Percentiles rank a stretch among this genome's conserved stretches.
phyloP scores from a whole-genome alignment of 108 stramenopile species.

The Asterionellopsis glacialis region DNA sequence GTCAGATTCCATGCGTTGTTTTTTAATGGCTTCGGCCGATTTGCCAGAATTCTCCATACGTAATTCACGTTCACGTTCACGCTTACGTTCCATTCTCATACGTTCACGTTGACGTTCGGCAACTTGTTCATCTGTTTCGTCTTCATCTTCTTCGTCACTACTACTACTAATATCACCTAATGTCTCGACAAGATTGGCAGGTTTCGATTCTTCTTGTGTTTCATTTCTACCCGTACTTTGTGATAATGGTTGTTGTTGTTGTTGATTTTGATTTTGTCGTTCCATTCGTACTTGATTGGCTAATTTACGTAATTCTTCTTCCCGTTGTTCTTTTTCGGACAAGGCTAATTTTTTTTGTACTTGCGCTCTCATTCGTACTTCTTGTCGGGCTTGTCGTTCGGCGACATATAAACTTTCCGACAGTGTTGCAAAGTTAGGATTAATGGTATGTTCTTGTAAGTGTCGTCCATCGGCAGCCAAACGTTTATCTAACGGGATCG shows the following conservation, averaged over 20 bases:
- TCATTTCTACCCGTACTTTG: too few relatives aligned
- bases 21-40: constrained; percentile 41
- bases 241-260: constrained; percentile 16
- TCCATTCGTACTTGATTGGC: constrained; percentile 90
- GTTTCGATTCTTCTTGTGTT: too few relatives aligned
- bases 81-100: constrained; percentile 82
- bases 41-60: constrained; percentile 68
- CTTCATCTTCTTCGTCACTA: constrained; percentile 49
- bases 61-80: constrained; percentile 93
- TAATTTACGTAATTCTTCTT: constrained; percentile 90
- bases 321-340: constrained; percentile 85
- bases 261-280: constrained; percentile 30
- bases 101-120: constrained; percentile 90
- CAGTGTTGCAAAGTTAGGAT: constrained; percentile 94
- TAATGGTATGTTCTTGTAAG: constrained; percentile 88
- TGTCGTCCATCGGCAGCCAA: constrained; percentile 98
- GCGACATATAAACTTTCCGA: constrained; percentile 93
- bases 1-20: constrained; percentile 83
- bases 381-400: constrained; percentile 92
- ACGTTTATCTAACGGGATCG: constrained; percentile 98
- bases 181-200: too few relatives aligned
- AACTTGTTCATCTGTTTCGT: constrained; percentile 29
- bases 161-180: background rate
- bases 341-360: constrained; percentile 85
- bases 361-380: constrained; percentile 86